Base-by-base conservation (phyloP, 495 filamentous ascomycete genomes). In the Pseudotulostoma volvatum region DNA sequence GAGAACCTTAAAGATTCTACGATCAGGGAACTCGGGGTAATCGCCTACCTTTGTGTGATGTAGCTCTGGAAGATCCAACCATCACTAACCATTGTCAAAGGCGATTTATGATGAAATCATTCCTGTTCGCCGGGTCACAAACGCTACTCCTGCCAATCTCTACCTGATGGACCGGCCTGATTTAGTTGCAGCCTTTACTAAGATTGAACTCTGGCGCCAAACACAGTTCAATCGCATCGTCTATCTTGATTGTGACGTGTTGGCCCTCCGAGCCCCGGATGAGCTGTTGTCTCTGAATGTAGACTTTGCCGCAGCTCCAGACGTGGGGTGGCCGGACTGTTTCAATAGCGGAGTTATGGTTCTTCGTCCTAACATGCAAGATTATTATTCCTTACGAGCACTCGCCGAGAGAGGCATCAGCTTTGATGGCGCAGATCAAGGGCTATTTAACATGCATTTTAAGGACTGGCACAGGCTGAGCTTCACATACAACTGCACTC, bases 311-410 rank as follows among this genome's bases (percentile, higher is more conserved):
- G 90, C 90, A 2, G 84, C 80, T 9, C 92, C 90, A 21, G 90
- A 99, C 52, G 79, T 96, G 48, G 90, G 90, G 49, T 99, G 92
- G 92, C 90, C 90, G 20, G 90, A 99, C 62, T 73, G 84, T 44
- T 99, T 99, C 71, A 99, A 99, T 63, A 87, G 83, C 33, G 90
- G 90, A 41, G 68, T 99, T 36, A 90, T 99, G 82, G 83, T 81
- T 32, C 57, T 96, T 33, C 79, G 72, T 18, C 90, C 90, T 13
- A 83, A 93, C 55, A 61, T 84, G 68, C 78, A 78, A 38, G 86
- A 92, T 42, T 94, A 90, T 56, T 78, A 80, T 51, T 79, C 84
- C 17, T 67, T 99, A 49, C 66, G 73, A 42, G 80, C 81, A 36
- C 70, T 95, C 56, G 87, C 92, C 18, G 70, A 84, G 44, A 63